phyloP scores from a whole-genome alignment of 1,139 yeast species.

The Magnusiomyces paraingens region DNA sequence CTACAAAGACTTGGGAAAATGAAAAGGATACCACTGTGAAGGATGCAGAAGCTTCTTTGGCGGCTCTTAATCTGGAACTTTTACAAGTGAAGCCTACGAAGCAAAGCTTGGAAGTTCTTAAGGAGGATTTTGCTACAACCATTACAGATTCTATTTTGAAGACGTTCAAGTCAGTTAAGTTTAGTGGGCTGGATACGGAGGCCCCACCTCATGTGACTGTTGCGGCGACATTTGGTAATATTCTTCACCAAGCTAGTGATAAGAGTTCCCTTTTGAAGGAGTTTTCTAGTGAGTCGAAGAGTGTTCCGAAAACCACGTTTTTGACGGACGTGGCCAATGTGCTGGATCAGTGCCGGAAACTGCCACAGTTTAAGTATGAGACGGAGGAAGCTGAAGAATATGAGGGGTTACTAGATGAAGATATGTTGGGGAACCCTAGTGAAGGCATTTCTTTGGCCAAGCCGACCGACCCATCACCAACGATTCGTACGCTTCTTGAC shows the following conservation, averaged over 20 bases:
- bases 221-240: slow-evolving; percentile 32
- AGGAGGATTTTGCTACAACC: slow-evolving; percentile 1
- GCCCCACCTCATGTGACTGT: slow-evolving; percentile 20
- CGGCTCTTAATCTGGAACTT: background rate
- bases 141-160: slow-evolving; percentile 10
- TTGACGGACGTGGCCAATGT: slow-evolving; percentile 29
- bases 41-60: background rate
- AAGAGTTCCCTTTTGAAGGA: background rate
- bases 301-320: slow-evolving; percentile 22
- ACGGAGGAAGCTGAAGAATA: slow-evolving; percentile 8
- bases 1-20: background rate
- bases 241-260: slow-evolving; percentile 22
- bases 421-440: background rate
- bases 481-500: slow-evolving; percentile 2
- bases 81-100: no score
- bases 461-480: background rate
- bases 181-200: background rate
- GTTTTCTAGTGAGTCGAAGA: background rate
- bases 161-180: slow-evolving; percentile 7
- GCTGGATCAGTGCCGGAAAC: slow-evolving; percentile 25
- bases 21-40: background rate
- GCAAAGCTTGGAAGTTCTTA: no score
- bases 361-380: slow-evolving; percentile 19
- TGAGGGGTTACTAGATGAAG: slow-evolving; percentile 5
- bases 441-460: no score